Evolutionary conservation across 106 monocot genomes (phyloP).

Genomic region (Platanthera guangdongensis): DNA sequence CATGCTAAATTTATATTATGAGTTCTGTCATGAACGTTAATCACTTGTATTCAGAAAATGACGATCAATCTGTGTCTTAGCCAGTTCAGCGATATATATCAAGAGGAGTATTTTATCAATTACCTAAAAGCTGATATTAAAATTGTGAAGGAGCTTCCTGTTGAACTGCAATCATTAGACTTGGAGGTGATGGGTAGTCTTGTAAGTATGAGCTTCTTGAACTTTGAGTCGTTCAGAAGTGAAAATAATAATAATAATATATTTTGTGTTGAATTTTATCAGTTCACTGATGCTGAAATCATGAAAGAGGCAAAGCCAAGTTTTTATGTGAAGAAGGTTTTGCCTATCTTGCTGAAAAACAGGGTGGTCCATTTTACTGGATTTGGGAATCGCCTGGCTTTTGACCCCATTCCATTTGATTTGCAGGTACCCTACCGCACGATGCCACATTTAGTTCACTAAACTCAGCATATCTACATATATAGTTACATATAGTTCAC

Average conservation of each 20-base stretch:
- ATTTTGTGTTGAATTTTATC: not conserved
- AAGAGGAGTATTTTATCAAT: conserved; percentile 87
- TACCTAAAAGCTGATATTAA: conserved; percentile 66
- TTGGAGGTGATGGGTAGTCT: conserved; percentile 88
- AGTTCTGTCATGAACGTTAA: not conserved
- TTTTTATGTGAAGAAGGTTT: conserved; percentile 76
- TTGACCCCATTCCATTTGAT: conserved; percentile 83
- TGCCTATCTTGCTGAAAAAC: conserved; percentile 76
- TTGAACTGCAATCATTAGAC: conserved; percentile 75
- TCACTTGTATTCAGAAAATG: not conserved
- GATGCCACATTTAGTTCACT: not conserved
- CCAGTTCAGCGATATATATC: conserved; percentile 97
- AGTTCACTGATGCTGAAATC: conserved; percentile 77
- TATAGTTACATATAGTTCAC: not conserved
- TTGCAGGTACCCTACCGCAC: conserved; percentile 51
- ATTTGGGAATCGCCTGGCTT: conserved; percentile 94
- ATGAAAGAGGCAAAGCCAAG: conserved; percentile 95
- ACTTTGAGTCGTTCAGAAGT: not conserved
- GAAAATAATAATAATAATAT: not conserved
- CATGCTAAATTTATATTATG: not conserved
- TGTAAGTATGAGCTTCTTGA: conserved; percentile 41
- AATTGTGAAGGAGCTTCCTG: conserved; percentile 84
- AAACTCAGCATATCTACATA: not conserved
- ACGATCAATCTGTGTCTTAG: conserved; percentile 40
- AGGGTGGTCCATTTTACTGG: conserved; percentile 83